Evolutionary conservation across 805 yeast genomes (phyloP).

Genomic region (Suhomyces sp.): DNA sequence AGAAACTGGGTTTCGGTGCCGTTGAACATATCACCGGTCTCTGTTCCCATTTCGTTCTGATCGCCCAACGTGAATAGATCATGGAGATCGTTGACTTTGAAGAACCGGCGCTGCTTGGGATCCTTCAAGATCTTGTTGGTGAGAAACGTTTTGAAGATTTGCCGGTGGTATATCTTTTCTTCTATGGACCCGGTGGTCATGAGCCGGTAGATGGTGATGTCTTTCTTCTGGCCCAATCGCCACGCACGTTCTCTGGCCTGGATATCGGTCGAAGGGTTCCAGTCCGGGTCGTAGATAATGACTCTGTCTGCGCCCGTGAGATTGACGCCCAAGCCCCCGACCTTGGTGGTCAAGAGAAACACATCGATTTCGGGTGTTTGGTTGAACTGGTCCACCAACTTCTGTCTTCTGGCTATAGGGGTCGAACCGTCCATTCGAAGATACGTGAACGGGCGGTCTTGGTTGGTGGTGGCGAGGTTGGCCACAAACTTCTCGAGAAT

Average conservation of each 20-base stretch:
- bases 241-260: conserved; percentile 97
- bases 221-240: conserved; percentile 92
- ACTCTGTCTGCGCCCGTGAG: conserved; percentile 94
- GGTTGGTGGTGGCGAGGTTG: conserved; percentile 28
- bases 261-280: conserved; percentile 97
- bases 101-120: conserved; percentile 90
- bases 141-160: conserved; percentile 90
- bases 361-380: conserved; percentile 53
- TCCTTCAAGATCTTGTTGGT: conserved; percentile 93
- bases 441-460: conserved; percentile 39
- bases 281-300: conserved; percentile 93
- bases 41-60: conserved; percentile 61
- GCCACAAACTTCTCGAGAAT: conserved; percentile 69
- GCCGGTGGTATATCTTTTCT: conserved; percentile 94
- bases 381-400: conserved; percentile 78
- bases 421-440: conserved; percentile 95
- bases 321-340: conserved; percentile 94
- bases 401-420: conserved; percentile 71
- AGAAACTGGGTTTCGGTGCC: conserved; percentile 41
- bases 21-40: conserved; percentile 62
- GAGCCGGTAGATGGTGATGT: conserved; percentile 83
- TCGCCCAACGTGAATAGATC: conserved; percentile 86
- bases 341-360: conserved; percentile 86
- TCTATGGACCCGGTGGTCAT: conserved; percentile 96
- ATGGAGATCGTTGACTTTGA: conserved; percentile 87